Evolutionary conservation across 2,329 filamentous ascomycete species (phyloP).

Genomic region (Elsinoe ampelina): DNA sequence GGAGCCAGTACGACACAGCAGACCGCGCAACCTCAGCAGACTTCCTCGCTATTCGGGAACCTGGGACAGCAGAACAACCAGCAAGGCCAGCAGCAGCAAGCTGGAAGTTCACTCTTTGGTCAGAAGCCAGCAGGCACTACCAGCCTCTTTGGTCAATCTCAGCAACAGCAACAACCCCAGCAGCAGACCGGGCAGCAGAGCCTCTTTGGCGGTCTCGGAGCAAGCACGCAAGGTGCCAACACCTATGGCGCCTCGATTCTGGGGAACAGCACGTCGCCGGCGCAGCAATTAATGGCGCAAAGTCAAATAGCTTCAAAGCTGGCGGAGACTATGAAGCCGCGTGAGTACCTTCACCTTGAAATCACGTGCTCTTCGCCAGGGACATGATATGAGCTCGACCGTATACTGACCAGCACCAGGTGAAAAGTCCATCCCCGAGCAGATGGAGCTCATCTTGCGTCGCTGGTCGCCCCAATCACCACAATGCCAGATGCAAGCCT

Average conservation of each 20-base stretch:
- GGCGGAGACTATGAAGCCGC: constrained; percentile 16
- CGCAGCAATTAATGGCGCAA: constrained; percentile 17
- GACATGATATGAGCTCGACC: too few species aligned
- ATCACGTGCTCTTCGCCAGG: too few species aligned
- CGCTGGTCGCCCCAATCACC: constrained; percentile 65
- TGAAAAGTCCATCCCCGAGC: constrained; percentile 65
- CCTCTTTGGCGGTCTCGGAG: constrained; percentile 23
- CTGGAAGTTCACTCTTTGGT: constrained; percentile 24
- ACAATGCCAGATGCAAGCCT: constrained; percentile 67
- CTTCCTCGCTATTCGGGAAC: constrained; percentile 23
- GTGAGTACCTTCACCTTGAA: constrained; percentile 6
- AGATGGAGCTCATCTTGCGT: constrained; percentile 58
- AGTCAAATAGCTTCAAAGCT: background rate
- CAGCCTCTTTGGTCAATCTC: constrained; percentile 30
- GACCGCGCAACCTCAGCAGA: constrained; percentile 22
- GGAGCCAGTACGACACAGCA: constrained; percentile 15
- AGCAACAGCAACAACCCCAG: constrained; percentile 26
- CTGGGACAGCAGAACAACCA: constrained; percentile 21
- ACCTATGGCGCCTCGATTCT: constrained; percentile 18
- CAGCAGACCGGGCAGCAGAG: constrained; percentile 15
- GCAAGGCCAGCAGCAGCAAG: constrained; percentile 30
- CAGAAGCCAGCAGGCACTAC: constrained; percentile 21
- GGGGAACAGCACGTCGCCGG: constrained; percentile 27
- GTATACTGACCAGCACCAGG: constrained; percentile 31
- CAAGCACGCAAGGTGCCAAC: constrained; percentile 19